Conservation (phyloP, 768 basidiomycete species). For the Boletales sp. region DNA sequence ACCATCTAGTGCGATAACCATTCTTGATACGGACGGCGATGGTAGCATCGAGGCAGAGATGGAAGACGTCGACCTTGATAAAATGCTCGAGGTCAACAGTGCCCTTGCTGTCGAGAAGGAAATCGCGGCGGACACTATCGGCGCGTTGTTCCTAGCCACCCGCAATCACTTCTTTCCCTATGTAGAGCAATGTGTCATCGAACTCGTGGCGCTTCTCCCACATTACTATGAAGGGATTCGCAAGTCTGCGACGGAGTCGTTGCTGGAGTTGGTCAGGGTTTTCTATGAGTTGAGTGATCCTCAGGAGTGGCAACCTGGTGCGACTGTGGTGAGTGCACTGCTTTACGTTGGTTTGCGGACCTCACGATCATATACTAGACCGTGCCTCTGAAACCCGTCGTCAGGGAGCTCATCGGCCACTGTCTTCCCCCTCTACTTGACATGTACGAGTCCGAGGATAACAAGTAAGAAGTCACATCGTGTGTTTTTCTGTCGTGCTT, state of each 20-base stretch:
- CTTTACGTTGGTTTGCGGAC: background rate
- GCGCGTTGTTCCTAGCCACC: slow-evolving; percentile 82
- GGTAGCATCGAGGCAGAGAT: slow-evolving; percentile 59
- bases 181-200: slow-evolving; percentile 77
- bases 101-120: slow-evolving; percentile 99
- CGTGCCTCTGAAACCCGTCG: slow-evolving; percentile 56
- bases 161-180: slow-evolving; percentile 85
- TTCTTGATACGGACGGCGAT: slow-evolving; percentile 53
- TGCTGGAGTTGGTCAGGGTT: slow-evolving; percentile 84
- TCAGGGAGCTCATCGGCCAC: slow-evolving; percentile 76
- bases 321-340: slow-evolving; percentile 47
- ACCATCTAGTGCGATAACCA: slow-evolving; percentile 62
- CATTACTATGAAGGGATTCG: slow-evolving; percentile 99
- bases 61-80: slow-evolving; percentile 81
- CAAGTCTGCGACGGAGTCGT: slow-evolving; percentile 84
- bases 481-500: slow-evolving; percentile 9
- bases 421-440: slow-evolving; percentile 73
- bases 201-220: slow-evolving; percentile 71
- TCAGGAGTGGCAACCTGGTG: slow-evolving; percentile 79
- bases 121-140: slow-evolving; percentile 95
- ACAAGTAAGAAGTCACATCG: slow-evolving; percentile 69
- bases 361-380: slow-evolving; percentile 28
- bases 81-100: slow-evolving; percentile 88
- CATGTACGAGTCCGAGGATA: slow-evolving; percentile 92
- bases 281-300: slow-evolving; percentile 88